Base-by-base conservation (phyloP, 345 rosid species). In the Abelmoschus esculentus region DNA sequence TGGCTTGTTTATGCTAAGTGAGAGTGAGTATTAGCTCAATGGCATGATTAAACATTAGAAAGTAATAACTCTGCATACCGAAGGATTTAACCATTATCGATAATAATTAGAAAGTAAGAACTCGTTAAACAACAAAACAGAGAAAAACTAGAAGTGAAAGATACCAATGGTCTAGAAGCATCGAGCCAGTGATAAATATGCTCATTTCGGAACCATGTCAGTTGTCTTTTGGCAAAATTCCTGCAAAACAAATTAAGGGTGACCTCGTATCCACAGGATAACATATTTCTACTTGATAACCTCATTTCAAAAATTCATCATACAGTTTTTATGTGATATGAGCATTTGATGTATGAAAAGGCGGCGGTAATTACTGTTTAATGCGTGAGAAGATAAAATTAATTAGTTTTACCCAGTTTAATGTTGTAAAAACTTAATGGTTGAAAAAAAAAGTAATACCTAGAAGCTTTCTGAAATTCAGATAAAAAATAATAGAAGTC, bases 141-240 rank as follows among this genome's bases (percentile, higher is more conserved):
- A 64, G 14, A 64, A 65, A 14, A 7, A 12, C 7, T 46, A 36
- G 19, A 65, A 71, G 66, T 38, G 70, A 52, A n/a, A n/a, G 75
- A 36, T 85, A 93, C 97, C 91, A 90, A 70, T 29, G 97, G 92
- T 76, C 70, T 82, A 61, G 98, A 88, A 75, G 97, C 98, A 79
- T 90, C 77, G 32, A 93, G 89, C 98, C 98, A 93, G 50, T 91
- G 86, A 82, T 93, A 93, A 70, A 87, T 84, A 55, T 74, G 86
- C 79, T 91, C 98, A 75, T 77, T 86, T 38, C 95, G 83, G 55
- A 90, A 90, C 98, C 98, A 93, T 47, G 98, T 93, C 85, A 90
- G 76, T 79, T 93, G 98, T 80, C 96, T 80, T 79, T 93, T 90
- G 3, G 96, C 97, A 82, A 93, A 90, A 79, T 93, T 93, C 82